Evolutionary conservation across 306 rosid species (phyloP).

Genomic region (Cucurbita maxima): DNA sequence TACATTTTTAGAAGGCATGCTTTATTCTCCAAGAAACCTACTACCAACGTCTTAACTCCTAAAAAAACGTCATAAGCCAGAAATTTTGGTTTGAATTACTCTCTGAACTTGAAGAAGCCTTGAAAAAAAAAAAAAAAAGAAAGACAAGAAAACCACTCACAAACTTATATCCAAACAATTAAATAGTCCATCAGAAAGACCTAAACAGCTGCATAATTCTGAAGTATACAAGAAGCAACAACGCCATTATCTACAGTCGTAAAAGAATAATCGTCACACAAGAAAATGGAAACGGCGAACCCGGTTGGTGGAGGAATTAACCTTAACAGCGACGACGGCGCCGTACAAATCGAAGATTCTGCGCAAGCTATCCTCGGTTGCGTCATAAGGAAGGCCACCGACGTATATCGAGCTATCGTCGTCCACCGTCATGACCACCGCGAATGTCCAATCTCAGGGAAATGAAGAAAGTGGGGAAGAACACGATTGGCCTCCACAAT

Average conservation of each 20-base stretch:
- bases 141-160: neutral
- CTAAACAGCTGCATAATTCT: neutral
- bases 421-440: constrained; percentile 45
- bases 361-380: constrained; percentile 52
- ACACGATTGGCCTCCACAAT: neutral
- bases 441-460: neutral
- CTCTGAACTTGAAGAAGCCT: neutral
- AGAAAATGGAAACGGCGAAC: neutral
- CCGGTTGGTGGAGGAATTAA: neutral
- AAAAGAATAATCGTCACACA: neutral
- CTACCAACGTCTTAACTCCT: neutral
- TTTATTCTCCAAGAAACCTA: too few relatives aligned
- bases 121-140: neutral
- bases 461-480: neutral
- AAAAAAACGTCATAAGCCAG: neutral
- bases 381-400: constrained; percentile 74
- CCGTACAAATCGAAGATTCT: constrained; percentile 69
- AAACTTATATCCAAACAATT: neutral
- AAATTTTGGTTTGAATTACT: neutral
- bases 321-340: constrained; percentile 74
- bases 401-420: constrained; percentile 81
- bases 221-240: neutral
- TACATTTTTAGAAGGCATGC: too few relatives aligned
- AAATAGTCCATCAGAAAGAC: neutral
- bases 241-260: neutral